Base-by-base conservation (phyloP, 441 rosid genomes). In the Eutrema salsugineum region DNA sequence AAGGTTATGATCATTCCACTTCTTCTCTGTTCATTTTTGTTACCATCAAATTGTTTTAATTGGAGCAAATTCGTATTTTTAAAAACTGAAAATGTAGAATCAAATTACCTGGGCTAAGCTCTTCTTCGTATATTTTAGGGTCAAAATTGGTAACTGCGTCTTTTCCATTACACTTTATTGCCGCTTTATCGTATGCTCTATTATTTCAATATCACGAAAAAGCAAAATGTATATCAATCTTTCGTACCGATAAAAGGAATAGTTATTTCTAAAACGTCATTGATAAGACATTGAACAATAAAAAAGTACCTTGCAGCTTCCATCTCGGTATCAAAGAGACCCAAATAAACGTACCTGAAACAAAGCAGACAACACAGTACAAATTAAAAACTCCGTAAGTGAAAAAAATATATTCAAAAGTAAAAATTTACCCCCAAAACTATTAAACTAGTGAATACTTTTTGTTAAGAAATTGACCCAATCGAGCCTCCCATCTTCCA, bases 151-250 rank as follows among this genome's bases (percentile, higher is more conserved):
- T 92, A 35, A 95, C 87, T 4, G 99, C 97, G 56, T 95, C 97
- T 73, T 83, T 87, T 22, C 96, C 97, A 68, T 82, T 85, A 68
- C 83, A 84, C 47, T 85, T 90, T 15, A 94, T 83, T 60, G 96
- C 97, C 71, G 96, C 97, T 85, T 84, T 90, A 80, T 94, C 98
- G 79, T 92, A 92, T 78, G 97, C 95, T 84, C 98, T 94, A 72
- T 42, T n/a, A n/a, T 54, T 28, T 17, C 44, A 48, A 3, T 16
- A 5, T 14, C 15, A 60, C 50, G 11, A 56, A 77, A 24, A 67
- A 8, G 75, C 65, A 28, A 59, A 16, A 1, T 28, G 8, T 3
- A 32, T 32, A 6, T 57, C 48, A 30, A 6, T 32, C 15, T 51
- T 64, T 63, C 38, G 36, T 32, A 40, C 47, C 22, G 33, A 70